Base-by-base conservation (phyloP, 2,329 filamentous ascomycete genomes). In the Mollisia scopiformis region DNA sequence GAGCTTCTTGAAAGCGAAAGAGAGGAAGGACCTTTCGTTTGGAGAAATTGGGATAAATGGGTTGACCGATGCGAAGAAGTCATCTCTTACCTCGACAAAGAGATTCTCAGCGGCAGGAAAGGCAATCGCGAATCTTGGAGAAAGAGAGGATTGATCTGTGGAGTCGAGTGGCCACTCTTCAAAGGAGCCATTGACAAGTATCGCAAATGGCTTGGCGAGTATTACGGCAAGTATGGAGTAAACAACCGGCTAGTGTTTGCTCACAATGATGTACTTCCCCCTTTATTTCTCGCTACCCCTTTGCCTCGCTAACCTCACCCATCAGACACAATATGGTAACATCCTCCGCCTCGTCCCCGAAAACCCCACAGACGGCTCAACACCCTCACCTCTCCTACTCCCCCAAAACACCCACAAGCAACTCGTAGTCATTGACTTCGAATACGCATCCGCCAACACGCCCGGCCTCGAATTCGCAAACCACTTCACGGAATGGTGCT, bases 401-500 rank as follows among this genome's bases (percentile, higher is more conserved):
- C 93, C 95, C 0, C 88, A 91, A 61, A 98, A 98, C 76, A 88
- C 94, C 68, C 95, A 99, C 78, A 98, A 96, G 76, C 94, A 96
- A 76, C 85, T 99, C 14, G 85, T 98, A 16, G 95, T 99, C 65
- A 99, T 99, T 71, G 95, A 99, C 75, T 99, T 99, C 71, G 95
- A 99, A 73, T 99, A 99, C 73, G 91, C 95, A 1, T 93, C 89
- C 2, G 93, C 94, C 59, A 99, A 98, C 73, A 82, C 88, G 0
- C 88, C 87, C 0, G 95, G 93, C 1, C 82, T 92, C 16, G 95
- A 99, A 75, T 98, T 99, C 74, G 95, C 93, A 60, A 99, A 99
- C 75, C 95, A 99, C 76, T 99, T 99, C 76, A 91, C 92, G 1
- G 95, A 99, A 77, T 99, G 95, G 95, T 91, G 92, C 69, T 98